Percentiles rank a stretch among this genome's conserved stretches.
phyloP scores from a whole-genome alignment of 169 alveolate species.

The Hepatocystis sp. region DNA sequence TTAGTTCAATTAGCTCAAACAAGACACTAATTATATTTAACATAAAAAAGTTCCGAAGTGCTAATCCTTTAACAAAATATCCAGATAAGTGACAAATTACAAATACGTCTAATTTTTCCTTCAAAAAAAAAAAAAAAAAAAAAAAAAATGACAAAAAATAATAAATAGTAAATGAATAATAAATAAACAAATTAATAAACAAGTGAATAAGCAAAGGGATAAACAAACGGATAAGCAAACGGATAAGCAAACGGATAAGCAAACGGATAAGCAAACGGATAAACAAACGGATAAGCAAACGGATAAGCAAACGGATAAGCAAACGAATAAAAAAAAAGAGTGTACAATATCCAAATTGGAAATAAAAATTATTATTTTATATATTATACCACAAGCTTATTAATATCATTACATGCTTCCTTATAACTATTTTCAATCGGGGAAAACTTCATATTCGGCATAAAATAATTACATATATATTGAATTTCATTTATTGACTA shows the following conservation, averaged over 20 bases:
- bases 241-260: no score
- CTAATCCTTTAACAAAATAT: conserved; percentile 23
- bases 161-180: not conserved
- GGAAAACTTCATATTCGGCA: conserved; percentile 14
- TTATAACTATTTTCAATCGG: conserved; percentile 27
- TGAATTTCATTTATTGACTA: conserved; percentile 30
- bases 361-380: no score
- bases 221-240: not conserved
- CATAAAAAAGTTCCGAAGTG: conserved; percentile 26
- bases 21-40: conserved; percentile 23
- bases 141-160: not conserved
- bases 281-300: no score
- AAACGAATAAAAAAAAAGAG: no score
- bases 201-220: not conserved
- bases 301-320: no score
- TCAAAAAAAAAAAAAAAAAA: conserved; percentile 10
- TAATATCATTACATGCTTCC: conserved; percentile 34
- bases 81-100: conserved; percentile 39
- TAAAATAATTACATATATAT: not conserved
- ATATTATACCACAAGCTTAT: conserved; percentile 8
- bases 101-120: conserved; percentile 62
- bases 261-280: no score
- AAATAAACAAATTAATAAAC: not conserved
- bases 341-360: no score
- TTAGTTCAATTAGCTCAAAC: conserved; percentile 51